phyloP scores from a whole-genome alignment of 495 filamentous ascomycete species.

The Aspergillus cristatus region DNA sequence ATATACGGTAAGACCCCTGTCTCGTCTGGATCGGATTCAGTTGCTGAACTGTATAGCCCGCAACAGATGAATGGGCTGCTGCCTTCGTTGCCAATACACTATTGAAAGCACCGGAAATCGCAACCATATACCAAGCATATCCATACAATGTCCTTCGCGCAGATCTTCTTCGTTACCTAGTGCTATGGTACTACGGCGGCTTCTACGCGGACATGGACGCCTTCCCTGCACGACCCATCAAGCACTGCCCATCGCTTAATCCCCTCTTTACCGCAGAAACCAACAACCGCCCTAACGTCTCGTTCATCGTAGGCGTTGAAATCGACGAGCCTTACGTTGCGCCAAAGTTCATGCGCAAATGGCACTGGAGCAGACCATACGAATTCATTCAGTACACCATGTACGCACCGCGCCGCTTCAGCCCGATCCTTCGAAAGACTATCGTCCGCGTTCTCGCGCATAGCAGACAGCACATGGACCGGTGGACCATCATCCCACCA shows the following conservation, averaged over 20 bases:
- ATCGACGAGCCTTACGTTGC: constrained; percentile 35
- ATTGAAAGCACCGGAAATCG: constrained; percentile 21
- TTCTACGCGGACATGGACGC: constrained; percentile 44
- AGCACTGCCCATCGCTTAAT: constrained; percentile 19
- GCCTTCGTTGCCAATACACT: constrained; percentile 21
- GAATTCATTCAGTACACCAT: constrained; percentile 34
- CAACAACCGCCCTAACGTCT: constrained; percentile 16
- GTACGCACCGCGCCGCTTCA: constrained; percentile 32
- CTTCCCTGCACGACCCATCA: constrained; percentile 22
- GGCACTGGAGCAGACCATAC: constrained; percentile 33
- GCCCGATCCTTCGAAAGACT: constrained; percentile 25
- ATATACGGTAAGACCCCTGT: constrained; percentile 23
- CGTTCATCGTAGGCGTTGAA: constrained; percentile 31
- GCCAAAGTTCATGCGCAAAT: constrained; percentile 21
- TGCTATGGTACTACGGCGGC: constrained; percentile 40
- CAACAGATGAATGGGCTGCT: constrained; percentile 20
- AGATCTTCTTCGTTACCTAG: constrained; percentile 41
- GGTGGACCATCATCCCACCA: constrained; percentile 6
- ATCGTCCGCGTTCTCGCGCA: constrained; percentile 32
- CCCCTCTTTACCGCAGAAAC: constrained; percentile 7
- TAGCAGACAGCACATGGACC: constrained; percentile 19
- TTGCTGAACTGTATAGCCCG: constrained; percentile 10
- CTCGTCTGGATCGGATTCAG: too few species aligned
- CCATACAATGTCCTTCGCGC: constrained; percentile 31
- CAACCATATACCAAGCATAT: constrained; percentile 21